Evolutionary conservation across 495 filamentous ascomycete species (phyloP), one percentile per base, ranked within the genome.

Genomic region (Pyrenopolyporus hunteri): DNA sequence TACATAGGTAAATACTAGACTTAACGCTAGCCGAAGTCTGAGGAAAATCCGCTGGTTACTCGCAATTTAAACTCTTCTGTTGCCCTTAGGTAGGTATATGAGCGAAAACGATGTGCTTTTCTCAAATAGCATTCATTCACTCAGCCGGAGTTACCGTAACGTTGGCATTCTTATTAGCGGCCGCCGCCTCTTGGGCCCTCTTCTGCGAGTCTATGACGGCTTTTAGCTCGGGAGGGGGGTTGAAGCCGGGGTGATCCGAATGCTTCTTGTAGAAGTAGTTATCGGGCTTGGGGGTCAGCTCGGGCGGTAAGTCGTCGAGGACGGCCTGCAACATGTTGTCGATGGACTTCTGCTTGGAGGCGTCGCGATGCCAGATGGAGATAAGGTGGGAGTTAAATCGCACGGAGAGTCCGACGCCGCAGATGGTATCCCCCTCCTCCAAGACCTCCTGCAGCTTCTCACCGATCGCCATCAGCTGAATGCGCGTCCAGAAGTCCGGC

Each of bases 321-420:
- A 94, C 85, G 19, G 82, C 85, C 57, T 80, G 72, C 26, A 90
- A 78, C 13, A 97, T 82, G 35, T 74, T 80, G 57, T 91, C 84
- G 57, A 92, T 86, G 2, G 89, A 92, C 55, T 79, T 83, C 54
- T 89, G 79, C 70, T 90, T 88, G 11, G 83, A 85, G 26, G 80
- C 80, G 62, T 93, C 88, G 28, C 92, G 88, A 74, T 95, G 92
- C 92, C 92, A 97, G 61, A 97, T 83, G 44, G 86, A 87, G 68
- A 97, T 87, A 32, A 92, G 82, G 64, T 91, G 84, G 2, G 85
- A 85, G 71, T 87, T 91, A 72, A 89, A 91, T 57, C 89, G 82
- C 46, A 90, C 87, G 3, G 84, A 86, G 45, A 89, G 81, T 7
- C 83, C 84, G 51, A 92, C 82, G 42, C 89, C 89, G 67, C 88